Conservation (phyloP, 768 basidiomycete genomes). For the Boletus rubroflammeus region DNA sequence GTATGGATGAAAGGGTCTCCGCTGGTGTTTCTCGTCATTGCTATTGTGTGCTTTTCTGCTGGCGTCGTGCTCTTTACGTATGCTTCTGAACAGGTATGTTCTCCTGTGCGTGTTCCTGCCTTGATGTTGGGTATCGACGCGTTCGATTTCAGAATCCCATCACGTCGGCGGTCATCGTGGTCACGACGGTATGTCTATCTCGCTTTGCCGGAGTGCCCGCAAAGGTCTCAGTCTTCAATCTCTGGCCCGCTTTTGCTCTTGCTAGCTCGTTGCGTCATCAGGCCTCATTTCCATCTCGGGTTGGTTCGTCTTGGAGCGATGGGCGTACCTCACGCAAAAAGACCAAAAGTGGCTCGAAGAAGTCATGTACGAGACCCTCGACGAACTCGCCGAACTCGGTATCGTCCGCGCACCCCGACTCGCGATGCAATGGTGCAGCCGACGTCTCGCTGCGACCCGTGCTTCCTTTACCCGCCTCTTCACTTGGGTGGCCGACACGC, state of each 20-base stretch:
- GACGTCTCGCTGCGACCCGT: slow-evolving; percentile 8
- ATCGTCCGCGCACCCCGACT: slow-evolving; percentile 26
- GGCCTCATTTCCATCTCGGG: slow-evolving; percentile 46
- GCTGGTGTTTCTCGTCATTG: slow-evolving; percentile 76
- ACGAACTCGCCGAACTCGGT: slow-evolving; percentile 16
- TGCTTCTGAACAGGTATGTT: slow-evolving; percentile 59
- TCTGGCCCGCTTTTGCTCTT: not conserved
- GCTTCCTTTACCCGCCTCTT: slow-evolving; percentile 9
- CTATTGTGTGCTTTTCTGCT: slow-evolving; percentile 77
- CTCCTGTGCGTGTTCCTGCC: not conserved
- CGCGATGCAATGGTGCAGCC: slow-evolving; percentile 23
- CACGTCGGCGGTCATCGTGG: slow-evolving; percentile 67
- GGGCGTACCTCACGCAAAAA: slow-evolving; percentile 40
- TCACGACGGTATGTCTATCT: slow-evolving; percentile 48
- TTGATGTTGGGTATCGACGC: not conserved
- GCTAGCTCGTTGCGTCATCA: slow-evolving; percentile 32
- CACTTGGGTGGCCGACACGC: slow-evolving; percentile 8
- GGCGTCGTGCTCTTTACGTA: slow-evolving; percentile 76
- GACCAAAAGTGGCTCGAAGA: slow-evolving; percentile 47
- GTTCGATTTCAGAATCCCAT: slow-evolving; percentile 41
- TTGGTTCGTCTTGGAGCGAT: slow-evolving; percentile 51
- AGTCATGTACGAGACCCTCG: slow-evolving; percentile 29
- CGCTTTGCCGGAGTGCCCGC: not conserved
- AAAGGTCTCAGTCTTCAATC: not conserved
- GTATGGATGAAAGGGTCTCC: slow-evolving; percentile 86